Evolutionary conservation across 1,284 basidiomycete genomes (phyloP).

Genomic region (Quambalaria eucalypti): DNA sequence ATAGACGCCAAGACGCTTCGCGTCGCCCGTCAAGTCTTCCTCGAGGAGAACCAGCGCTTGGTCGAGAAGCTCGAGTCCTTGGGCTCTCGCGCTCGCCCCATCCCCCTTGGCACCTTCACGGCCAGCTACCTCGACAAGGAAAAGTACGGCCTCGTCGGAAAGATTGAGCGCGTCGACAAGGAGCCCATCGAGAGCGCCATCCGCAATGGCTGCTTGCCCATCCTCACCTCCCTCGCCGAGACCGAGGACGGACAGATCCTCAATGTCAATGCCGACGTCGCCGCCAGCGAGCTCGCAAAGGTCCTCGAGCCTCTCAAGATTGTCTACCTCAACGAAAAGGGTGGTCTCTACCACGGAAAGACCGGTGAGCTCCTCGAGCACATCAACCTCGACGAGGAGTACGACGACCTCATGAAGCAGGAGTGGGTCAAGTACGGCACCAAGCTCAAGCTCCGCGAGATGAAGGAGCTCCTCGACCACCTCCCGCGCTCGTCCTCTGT

Average conservation of each 20-base stretch:
- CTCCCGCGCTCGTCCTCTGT: constrained; percentile 96
- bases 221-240: constrained; percentile 44
- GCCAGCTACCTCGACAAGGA: constrained; percentile 46
- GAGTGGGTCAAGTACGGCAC: constrained; percentile 99
- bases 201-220: constrained; percentile 44
- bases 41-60: constrained; percentile 44
- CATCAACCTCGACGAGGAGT: constrained; percentile 98
- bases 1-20: constrained; percentile 41
- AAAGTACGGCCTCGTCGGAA: constrained; percentile 46
- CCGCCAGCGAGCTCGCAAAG: constrained; percentile 45
- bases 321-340: constrained; percentile 97
- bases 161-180: constrained; percentile 45
- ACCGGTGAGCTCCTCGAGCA: constrained; percentile 59
- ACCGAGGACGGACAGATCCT: constrained; percentile 46
- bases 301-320: constrained; percentile 63
- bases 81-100: constrained; percentile 43
- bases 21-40: constrained; percentile 44
- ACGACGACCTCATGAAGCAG: constrained; percentile 91
- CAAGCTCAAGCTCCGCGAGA: constrained; percentile 97
- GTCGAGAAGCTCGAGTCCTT: constrained; percentile 47
- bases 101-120: constrained; percentile 44
- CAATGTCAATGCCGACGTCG: constrained; percentile 47
- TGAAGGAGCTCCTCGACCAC: constrained; percentile 97
- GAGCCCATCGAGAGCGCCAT: constrained; percentile 47
- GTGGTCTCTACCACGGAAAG: constrained; percentile 93